Evolutionary conservation across 345 rosid genomes (phyloP).

Genomic region (Cochlearia excelsa): DNA sequence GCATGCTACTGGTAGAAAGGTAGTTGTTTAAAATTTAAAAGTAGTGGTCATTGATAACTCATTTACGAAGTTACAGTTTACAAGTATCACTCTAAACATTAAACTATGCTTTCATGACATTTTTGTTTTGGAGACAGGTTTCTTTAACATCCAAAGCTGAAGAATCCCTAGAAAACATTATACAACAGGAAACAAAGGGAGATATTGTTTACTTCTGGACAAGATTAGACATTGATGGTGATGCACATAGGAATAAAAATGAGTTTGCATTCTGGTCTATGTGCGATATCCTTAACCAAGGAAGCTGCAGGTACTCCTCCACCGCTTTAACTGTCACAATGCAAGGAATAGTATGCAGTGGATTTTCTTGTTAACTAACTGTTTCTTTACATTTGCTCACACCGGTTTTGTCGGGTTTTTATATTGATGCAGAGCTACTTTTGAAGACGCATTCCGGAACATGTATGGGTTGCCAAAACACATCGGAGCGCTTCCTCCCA

Average conservation of each 20-base stretch:
- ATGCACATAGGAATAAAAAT: slow-evolving; percentile 38
- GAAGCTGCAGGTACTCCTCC: slow-evolving; percentile 59
- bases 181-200: slow-evolving; percentile 56
- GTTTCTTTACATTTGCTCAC: neutral
- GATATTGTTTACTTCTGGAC: slow-evolving; percentile 72
- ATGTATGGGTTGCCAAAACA: slow-evolving; percentile 72
- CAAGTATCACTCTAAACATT: neutral
- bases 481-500: slow-evolving; percentile 83
- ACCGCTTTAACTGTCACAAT: neutral
- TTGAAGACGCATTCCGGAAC: slow-evolving; percentile 69
- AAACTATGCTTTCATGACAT: slow-evolving; percentile 5
- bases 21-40: slow-evolving; percentile 38
- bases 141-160: slow-evolving; percentile 62
- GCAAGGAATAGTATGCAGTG: neutral
- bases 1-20: slow-evolving; percentile 97
- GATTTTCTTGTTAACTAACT: neutral
- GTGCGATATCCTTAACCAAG: slow-evolving; percentile 70
- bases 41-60: slow-evolving; percentile 16
- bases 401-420: neutral
- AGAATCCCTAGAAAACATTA: slow-evolving; percentile 53
- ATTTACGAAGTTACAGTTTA: slow-evolving; percentile 5
- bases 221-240: slow-evolving; percentile 49
- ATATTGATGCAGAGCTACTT: slow-evolving; percentile 56
- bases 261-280: slow-evolving; percentile 68
- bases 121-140: slow-evolving; percentile 43